A percentile compares a stretch with the other conserved stretches of the same genome.
Evolutionary conservation across 1,284 basidiomycete genomes (phyloP).

Genomic region (Sporisorium scitamineum): DNA sequence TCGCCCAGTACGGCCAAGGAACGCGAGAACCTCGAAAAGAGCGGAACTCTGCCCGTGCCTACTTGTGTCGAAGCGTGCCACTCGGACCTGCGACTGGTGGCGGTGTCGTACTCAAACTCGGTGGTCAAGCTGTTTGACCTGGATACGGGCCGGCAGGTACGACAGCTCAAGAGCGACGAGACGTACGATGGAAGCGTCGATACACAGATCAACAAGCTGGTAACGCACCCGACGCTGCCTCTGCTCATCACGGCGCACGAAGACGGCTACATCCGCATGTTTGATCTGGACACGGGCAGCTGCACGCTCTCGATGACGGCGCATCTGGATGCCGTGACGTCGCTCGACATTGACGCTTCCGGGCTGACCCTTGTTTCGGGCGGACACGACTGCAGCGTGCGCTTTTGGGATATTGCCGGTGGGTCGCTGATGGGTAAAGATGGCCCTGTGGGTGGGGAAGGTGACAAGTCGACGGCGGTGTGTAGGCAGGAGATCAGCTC

Average conservation of each 20-base stretch:
- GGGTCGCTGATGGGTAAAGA: constrained; percentile 62
- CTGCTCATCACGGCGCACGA: constrained; percentile 90
- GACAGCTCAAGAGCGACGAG: constrained; percentile 77
- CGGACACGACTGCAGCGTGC: constrained; percentile 90
- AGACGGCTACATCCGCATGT: constrained; percentile 91
- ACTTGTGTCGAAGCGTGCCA: constrained; percentile 83
- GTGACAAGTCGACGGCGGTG: constrained; percentile 61
- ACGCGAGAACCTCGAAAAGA: constrained; percentile 69
- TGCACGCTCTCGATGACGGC: constrained; percentile 89
- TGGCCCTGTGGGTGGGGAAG: constrained; percentile 6
- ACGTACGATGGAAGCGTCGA: constrained; percentile 74
- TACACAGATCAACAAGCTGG: constrained; percentile 88
- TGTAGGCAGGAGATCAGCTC: constrained; percentile 91
- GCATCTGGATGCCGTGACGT: constrained; percentile 90
- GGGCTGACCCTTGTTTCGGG: constrained; percentile 89
- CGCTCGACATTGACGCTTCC: constrained; percentile 85
- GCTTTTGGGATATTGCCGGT: constrained; percentile 91
- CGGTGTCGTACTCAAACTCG: constrained; percentile 88
- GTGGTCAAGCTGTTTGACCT: constrained; percentile 90
- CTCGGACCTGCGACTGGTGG: constrained; percentile 70
- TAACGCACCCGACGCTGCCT: constrained; percentile 90
- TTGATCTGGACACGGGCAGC: constrained; percentile 83
- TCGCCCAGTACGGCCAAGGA: constrained; percentile 59
- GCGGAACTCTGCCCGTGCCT: constrained; percentile 73
- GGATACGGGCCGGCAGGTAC: constrained; percentile 83